A percentile compares a stretch with the other conserved stretches of the same genome.
Conservation (phyloP, 768 basidiomycete species). For the Gloeophyllum trabeum region DNA sequence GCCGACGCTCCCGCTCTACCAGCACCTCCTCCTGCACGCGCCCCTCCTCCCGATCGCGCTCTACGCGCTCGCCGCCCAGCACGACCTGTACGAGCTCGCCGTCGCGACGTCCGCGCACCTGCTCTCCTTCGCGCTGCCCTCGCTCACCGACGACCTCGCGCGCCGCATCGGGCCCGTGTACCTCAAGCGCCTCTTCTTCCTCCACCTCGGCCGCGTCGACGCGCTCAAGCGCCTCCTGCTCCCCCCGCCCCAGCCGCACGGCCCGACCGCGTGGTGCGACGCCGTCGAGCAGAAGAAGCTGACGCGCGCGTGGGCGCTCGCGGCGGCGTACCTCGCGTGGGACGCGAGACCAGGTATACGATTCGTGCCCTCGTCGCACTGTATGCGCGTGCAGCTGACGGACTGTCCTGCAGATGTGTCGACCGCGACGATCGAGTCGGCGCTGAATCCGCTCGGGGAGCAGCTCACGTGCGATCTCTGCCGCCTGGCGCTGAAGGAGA, state of each 20-base stretch:
- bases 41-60: constrained; percentile 59
- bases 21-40: constrained; percentile 54
- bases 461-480: constrained; percentile 66
- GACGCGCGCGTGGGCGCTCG: constrained; percentile 73
- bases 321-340: constrained; percentile 77
- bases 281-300: constrained; percentile 70
- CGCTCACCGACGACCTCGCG: constrained; percentile 61
- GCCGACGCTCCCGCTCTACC: constrained; percentile 44
- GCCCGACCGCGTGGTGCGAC: constrained; percentile 59
- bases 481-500: constrained; percentile 45
- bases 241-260: constrained; percentile 65
- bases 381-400: not conserved
- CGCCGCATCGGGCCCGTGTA: constrained; percentile 64
- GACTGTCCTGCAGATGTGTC: constrained; percentile 51
- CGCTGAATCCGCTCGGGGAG: constrained; percentile 57
- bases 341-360: constrained; percentile 66
- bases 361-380: not conserved
- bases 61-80: constrained; percentile 57
- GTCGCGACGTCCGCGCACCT: constrained; percentile 66
- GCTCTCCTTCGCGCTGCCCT: constrained; percentile 56
- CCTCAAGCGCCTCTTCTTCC: constrained; percentile 71
- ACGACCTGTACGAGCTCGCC: constrained; percentile 64
- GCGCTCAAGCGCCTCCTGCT: constrained; percentile 71
- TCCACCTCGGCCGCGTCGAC: constrained; percentile 75
- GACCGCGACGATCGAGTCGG: constrained; percentile 58